Percentiles rank a stretch among this genome's conserved stretches.
These are phyloP conservation scores for Leucosporidium creatinivorum DNA, from an alignment of 768 basidiomycete genomes.

Conservation along the genomic window DNA sequence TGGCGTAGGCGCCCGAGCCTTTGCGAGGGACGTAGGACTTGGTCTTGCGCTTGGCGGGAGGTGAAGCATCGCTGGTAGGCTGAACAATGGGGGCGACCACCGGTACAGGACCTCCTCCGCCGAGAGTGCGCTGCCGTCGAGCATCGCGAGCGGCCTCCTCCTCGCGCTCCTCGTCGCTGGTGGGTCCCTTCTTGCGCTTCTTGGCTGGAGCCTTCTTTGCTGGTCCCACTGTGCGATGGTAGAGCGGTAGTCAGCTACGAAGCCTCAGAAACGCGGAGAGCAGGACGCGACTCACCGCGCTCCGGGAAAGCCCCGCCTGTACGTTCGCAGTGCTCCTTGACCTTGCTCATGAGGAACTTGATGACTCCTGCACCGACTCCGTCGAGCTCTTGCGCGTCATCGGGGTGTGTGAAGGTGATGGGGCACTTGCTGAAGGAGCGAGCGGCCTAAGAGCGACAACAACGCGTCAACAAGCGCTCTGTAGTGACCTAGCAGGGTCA, in stretches of 20 bases:
- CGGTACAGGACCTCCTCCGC: no score
- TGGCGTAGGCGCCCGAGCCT: conserved; percentile 22
- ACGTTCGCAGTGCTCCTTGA: conserved; percentile 2
- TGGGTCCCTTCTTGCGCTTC: conserved; percentile 1
- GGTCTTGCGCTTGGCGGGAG: conserved; percentile 7
- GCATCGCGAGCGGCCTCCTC: background rate
- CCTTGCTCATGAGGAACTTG: background rate
- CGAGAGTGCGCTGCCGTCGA: background rate
- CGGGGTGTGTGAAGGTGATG: conserved; percentile 12
- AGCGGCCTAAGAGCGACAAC: conserved; percentile 15
- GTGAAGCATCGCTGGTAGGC: background rate
- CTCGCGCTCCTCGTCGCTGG: conserved; percentile 2
- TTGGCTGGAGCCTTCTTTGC: background rate
- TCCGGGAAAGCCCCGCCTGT: conserved; percentile 15
- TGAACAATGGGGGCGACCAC: no score
- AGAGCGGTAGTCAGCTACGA: background rate
- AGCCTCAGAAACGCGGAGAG: no score
- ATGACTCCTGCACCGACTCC: conserved; percentile 22
- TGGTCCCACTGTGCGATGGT: background rate
- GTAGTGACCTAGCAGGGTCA: background rate
- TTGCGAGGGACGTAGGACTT: conserved; percentile 23
- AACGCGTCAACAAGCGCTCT: background rate
- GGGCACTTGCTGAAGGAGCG: conserved; percentile 12
- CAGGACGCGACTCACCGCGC: conserved; percentile 1
- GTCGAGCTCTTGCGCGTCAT: conserved; percentile 4